phyloP scores from a whole-genome alignment of 495 filamentous ascomycete species.

The Trichodelitschia bisporula region DNA sequence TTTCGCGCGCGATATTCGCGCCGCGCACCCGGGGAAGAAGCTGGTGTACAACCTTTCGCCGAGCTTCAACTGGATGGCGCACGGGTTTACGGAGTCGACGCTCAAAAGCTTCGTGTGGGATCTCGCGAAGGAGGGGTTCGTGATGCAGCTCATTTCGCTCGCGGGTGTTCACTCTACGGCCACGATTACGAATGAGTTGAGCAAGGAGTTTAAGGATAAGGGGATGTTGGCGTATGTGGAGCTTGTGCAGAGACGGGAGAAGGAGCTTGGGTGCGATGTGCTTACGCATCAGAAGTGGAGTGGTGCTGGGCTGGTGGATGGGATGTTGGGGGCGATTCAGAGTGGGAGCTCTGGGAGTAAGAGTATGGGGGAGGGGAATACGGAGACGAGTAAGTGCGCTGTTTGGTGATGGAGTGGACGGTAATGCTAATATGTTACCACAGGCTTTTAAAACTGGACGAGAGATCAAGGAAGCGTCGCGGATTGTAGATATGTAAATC shows the following conservation, averaged over 20 bases:
- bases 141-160: slow-evolving; percentile 77
- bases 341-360: slow-evolving; percentile 40
- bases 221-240: slow-evolving; percentile 95
- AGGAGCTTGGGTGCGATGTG: slow-evolving; percentile 81
- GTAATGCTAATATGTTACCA: too few species aligned
- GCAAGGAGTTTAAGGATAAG: slow-evolving; percentile 56
- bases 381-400: slow-evolving; percentile 20
- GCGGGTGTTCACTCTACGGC: slow-evolving; percentile 80
- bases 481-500: too few species aligned
- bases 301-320: slow-evolving; percentile 78
- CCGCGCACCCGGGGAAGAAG: slow-evolving; percentile 44
- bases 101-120: slow-evolving; percentile 90
- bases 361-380: slow-evolving; percentile 24
- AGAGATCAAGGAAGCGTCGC: too few species aligned
- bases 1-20: slow-evolving; percentile 53
- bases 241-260: slow-evolving; percentile 66
- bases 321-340: slow-evolving; percentile 75
- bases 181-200: slow-evolving; percentile 65
- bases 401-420: too few species aligned
- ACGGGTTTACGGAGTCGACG: slow-evolving; percentile 61
- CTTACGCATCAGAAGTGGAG: slow-evolving; percentile 98
- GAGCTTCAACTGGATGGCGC: slow-evolving; percentile 94
- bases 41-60: slow-evolving; percentile 91
- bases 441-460: too few species aligned
- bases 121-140: slow-evolving; percentile 72